These are phyloP conservation scores for Neurospora sp. DNA, from an alignment of 495 filamentous ascomycete genomes.

Conservation along the genomic window DNA sequence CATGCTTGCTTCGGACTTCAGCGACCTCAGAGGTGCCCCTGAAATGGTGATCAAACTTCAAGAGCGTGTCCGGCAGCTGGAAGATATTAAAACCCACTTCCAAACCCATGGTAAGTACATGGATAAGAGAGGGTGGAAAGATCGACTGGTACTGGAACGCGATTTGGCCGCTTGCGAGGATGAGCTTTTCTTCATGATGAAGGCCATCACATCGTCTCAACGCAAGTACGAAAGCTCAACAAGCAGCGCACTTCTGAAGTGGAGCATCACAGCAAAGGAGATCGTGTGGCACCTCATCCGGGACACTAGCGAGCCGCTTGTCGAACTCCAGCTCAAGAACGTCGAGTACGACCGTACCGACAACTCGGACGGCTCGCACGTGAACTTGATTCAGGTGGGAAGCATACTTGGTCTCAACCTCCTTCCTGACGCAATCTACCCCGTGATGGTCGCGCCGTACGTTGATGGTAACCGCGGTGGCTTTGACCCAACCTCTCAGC, in stretches of 20 bases:
- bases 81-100: slow-evolving; percentile 95
- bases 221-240: slow-evolving; percentile 68
- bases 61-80: slow-evolving; percentile 81
- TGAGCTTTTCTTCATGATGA: slow-evolving; percentile 99
- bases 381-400: slow-evolving; percentile 80
- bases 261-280: slow-evolving; percentile 82
- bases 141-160: slow-evolving; percentile 73
- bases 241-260: slow-evolving; percentile 70
- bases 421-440: slow-evolving; percentile 82
- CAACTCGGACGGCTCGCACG: slow-evolving; percentile 92
- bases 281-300: slow-evolving; percentile 95
- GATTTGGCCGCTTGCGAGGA: slow-evolving; percentile 87
- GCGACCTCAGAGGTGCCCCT: slow-evolving; percentile 84
- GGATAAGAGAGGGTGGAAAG: slow-evolving; percentile 85
- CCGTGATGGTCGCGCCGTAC: slow-evolving; percentile 88
- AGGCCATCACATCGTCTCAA: slow-evolving; percentile 95
- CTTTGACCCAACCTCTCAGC: slow-evolving; percentile 40
- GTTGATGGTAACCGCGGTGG: slow-evolving; percentile 51
- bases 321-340: slow-evolving; percentile 84
- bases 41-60: slow-evolving; percentile 90
- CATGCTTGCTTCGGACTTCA: slow-evolving; percentile 99
- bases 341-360: slow-evolving; percentile 89
- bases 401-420: slow-evolving; percentile 79
- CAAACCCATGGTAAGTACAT: slow-evolving; percentile 82
- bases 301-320: slow-evolving; percentile 75